phyloP scores from a whole-genome alignment of 2,329 filamentous ascomycete species.

The Davidsoniella neocaledoniae region DNA sequence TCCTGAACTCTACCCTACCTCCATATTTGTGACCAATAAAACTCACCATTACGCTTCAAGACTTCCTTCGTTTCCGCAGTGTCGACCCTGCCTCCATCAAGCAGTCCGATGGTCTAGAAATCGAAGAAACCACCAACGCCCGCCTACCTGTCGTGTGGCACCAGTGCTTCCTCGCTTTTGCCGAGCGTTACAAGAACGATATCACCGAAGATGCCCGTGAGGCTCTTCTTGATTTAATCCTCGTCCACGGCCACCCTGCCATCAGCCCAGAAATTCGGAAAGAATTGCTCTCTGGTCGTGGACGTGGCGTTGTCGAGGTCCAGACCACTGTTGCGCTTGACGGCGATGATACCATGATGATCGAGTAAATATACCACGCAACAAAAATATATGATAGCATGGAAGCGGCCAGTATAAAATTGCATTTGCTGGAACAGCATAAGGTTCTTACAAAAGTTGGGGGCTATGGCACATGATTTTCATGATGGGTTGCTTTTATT shows the following conservation, averaged over 20 bases:
- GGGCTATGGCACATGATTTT: conserved; percentile 12
- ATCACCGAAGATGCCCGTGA: conserved; percentile 92
- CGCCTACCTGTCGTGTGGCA: conserved; percentile 92
- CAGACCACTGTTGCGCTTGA: conserved; percentile 36
- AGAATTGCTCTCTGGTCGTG: conserved; percentile 75
- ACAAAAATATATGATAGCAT: no score
- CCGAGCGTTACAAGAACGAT: conserved; percentile 86
- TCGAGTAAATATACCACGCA: no score
- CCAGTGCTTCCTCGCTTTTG: conserved; percentile 80
- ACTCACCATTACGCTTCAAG: conserved; percentile 20
- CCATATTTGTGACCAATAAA: background rate
- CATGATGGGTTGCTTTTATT: conserved; percentile 10
- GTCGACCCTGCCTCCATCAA: conserved; percentile 42
- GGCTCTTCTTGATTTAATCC: conserved; percentile 69
- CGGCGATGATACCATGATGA: conserved; percentile 83
- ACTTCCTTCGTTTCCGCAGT: conserved; percentile 79
- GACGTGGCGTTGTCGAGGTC: conserved; percentile 48
- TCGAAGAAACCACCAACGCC: conserved; percentile 34
- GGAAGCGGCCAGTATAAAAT: no score
- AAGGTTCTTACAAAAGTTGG: conserved; percentile 9
- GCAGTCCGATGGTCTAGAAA: conserved; percentile 31
- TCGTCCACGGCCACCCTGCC: conserved; percentile 67
- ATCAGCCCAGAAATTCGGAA: conserved; percentile 85
- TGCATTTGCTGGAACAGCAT: background rate
- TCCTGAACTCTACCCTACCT: background rate